These are phyloP conservation scores for Proliferodiscus dingleyae DNA, from an alignment of 2,329 filamentous ascomycete genomes.

Conservation along the genomic window DNA sequence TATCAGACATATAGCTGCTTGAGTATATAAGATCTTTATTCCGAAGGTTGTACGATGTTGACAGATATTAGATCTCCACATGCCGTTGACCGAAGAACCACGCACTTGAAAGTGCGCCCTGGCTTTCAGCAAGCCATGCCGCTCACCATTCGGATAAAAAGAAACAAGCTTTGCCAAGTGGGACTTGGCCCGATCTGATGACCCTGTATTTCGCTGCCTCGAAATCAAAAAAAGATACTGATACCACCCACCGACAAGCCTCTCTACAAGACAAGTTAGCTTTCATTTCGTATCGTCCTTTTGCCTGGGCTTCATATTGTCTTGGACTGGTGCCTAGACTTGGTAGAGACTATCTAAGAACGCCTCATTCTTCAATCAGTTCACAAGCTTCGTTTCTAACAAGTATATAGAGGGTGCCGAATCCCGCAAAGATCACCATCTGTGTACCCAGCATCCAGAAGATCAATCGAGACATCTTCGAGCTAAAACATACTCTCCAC, in stretches of 20 bases:
- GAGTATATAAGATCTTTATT: no score
- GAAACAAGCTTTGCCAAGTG: constrained; percentile 11
- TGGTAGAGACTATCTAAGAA: no score
- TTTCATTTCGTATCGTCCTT: constrained; percentile 12
- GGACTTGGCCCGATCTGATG: constrained; percentile 9
- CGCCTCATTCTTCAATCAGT: constrained; percentile 5
- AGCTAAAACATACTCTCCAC: constrained; percentile 2
- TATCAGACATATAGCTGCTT: no score
- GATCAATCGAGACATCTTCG: not conserved
- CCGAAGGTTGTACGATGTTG: no score
- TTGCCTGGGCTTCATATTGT: constrained; percentile 12
- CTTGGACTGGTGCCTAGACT: constrained; percentile 14
- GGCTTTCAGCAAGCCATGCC: constrained; percentile 13
- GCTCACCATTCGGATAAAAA: constrained; percentile 1
- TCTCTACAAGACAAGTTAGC: constrained; percentile 6
- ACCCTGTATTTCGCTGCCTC: constrained; percentile 7
- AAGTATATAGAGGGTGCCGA: constrained; percentile 16
- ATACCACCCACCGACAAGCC: no score
- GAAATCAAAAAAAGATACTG: constrained; percentile 8
- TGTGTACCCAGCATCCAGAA: constrained; percentile 1
- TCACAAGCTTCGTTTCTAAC: constrained; percentile 2
- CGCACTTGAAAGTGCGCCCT: not conserved
- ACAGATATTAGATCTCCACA: not conserved
- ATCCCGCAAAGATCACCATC: constrained; percentile 4
- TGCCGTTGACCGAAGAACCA: not conserved